Conservation (phyloP, 73 alveolate species). For the Stentor coeruleus region DNA sequence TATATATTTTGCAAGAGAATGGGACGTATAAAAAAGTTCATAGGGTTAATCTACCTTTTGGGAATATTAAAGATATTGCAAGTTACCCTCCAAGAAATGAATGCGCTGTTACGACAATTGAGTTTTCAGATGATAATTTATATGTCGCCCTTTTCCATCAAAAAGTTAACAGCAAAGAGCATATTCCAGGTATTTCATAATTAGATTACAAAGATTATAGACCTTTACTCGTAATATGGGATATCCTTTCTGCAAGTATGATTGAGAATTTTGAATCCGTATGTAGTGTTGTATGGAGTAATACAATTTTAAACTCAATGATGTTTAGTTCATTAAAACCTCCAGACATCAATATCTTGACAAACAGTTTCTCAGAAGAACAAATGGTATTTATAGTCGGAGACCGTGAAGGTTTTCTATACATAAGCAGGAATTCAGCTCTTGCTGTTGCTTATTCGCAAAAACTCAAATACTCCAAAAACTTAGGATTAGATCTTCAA, state of each 20-base stretch:
- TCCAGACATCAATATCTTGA: neutral
- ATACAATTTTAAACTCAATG: neutral
- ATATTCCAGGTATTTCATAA: neutral
- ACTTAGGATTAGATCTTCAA: neutral
- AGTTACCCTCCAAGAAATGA: conserved; percentile 27
- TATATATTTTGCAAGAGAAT: neutral
- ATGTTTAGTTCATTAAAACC: neutral
- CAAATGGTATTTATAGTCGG: neutral
- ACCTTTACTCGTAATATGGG: conserved; percentile 15
- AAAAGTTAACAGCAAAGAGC: neutral
- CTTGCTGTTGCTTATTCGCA: neutral
- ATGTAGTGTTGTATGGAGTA: neutral
- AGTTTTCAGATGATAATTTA: conserved; percentile 16
- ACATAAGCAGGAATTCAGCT: neutral
- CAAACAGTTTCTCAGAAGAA: neutral
- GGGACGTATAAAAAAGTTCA: neutral
- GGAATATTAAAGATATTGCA: conserved; percentile 11
- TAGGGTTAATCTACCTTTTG: neutral
- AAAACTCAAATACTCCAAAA: neutral
- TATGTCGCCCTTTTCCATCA: conserved; percentile 17
- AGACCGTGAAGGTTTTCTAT: neutral
- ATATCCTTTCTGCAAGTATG: neutral
- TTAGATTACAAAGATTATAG: neutral
- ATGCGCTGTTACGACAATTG: conserved; percentile 23
- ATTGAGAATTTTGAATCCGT: neutral